phyloP scores from a whole-genome alignment of 352 stramenopile genomes.

The Plasmopara viticola region DNA sequence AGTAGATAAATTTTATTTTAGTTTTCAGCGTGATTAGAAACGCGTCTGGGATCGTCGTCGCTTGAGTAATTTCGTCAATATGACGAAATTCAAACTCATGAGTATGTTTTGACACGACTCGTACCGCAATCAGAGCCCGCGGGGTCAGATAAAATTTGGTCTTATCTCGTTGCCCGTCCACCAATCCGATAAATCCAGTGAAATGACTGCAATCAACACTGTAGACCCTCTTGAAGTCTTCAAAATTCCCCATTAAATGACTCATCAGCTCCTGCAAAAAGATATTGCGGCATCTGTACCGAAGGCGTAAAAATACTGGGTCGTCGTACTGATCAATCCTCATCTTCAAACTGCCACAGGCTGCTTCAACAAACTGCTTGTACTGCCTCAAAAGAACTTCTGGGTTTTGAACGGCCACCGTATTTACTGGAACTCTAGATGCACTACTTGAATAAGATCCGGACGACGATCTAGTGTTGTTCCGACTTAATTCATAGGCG shows the following conservation, averaged over 20 bases:
- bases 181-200: conserved; percentile 62
- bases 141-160: conserved; percentile 65
- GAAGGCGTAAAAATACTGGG: conserved; percentile 55
- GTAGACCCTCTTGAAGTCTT: conserved; percentile 72
- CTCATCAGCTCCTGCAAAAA: conserved; percentile 84
- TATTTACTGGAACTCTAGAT: conserved; percentile 13
- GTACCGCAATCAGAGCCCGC: conserved; percentile 53
- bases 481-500: conserved; percentile 24
- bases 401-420: conserved; percentile 57
- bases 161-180: conserved; percentile 67
- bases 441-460: conserved; percentile 36
- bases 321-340: conserved; percentile 56
- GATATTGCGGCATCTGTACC: conserved; percentile 66
- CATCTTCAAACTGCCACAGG: conserved; percentile 52
- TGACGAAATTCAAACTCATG: conserved; percentile 69
- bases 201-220: conserved; percentile 67
- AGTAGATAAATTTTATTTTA: conserved; percentile 75
- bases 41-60: conserved; percentile 40
- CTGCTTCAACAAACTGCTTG: conserved; percentile 59
- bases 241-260: conserved; percentile 65
- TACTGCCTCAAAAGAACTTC: conserved; percentile 71
- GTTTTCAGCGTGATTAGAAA: conserved; percentile 53
- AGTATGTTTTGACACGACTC: conserved; percentile 59
- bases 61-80: conserved; percentile 47
- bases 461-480: conserved; percentile 35